These are phyloP conservation scores for Mrakia frigida DNA, from an alignment of 768 basidiomycete genomes.

Conservation along the genomic window DNA sequence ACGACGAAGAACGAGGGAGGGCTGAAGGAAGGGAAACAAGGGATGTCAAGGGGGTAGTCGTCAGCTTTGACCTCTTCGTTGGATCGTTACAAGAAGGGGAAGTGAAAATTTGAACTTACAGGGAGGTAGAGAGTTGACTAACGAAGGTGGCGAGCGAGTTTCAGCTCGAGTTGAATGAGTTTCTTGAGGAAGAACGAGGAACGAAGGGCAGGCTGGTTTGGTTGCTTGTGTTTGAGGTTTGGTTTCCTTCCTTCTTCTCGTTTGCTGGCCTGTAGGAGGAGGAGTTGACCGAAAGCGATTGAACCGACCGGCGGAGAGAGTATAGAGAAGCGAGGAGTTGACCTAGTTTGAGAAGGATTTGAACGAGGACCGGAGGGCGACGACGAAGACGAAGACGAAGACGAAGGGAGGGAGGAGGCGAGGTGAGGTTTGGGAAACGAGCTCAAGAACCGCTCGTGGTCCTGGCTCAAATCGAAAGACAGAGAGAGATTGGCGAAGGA, in stretches of 20 bases:
- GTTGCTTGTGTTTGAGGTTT: background rate
- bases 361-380: background rate
- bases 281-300: background rate
- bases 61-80: no score
- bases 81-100: no score
- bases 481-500: background rate
- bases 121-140: background rate
- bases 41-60: no score
- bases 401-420: background rate
- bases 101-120: no score
- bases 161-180: background rate
- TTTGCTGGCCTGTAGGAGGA: background rate
- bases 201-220: background rate
- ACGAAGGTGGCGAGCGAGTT: background rate
- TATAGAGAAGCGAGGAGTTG: background rate
- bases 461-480: background rate
- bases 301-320: background rate
- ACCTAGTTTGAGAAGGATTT: no score
- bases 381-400: background rate
- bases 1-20: background rate
- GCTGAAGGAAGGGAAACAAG: background rate
- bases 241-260: background rate
- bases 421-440: no score
- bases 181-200: background rate
- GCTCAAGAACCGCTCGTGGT: no score